These are phyloP conservation scores for Albophoma yamanashiensis DNA, from an alignment of 2,329 filamentous ascomycete species.

Conservation along the genomic window DNA sequence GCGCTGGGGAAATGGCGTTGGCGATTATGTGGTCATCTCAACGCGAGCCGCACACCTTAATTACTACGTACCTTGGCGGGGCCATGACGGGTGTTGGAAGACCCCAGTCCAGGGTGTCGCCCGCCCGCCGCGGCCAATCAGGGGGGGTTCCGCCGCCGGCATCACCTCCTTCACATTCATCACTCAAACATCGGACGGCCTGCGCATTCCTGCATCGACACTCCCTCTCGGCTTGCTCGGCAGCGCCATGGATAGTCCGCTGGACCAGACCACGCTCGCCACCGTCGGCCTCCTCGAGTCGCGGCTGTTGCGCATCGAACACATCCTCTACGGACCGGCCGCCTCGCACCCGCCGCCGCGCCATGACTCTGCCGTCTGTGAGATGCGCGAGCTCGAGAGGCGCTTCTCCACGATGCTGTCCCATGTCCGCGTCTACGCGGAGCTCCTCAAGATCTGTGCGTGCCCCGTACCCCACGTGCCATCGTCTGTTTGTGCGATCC, in stretches of 20 bases:
- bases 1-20: neutral
- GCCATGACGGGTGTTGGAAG: neutral
- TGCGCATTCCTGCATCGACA: neutral
- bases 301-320: slow-evolving; percentile 49
- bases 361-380: slow-evolving; percentile 28
- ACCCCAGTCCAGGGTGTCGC: no score
- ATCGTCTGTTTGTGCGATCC: neutral
- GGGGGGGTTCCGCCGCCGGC: no score
- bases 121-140: no score
- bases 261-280: slow-evolving; percentile 42
- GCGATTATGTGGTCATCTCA: neutral
- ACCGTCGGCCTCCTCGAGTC: slow-evolving; percentile 47
- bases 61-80: neutral
- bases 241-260: slow-evolving; percentile 19
- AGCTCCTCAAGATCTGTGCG: slow-evolving; percentile 51
- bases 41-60: no score
- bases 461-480: slow-evolving; percentile 1
- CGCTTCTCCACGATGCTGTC: slow-evolving; percentile 40
- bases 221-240: neutral
- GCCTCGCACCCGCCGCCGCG: slow-evolving; percentile 19
- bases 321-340: slow-evolving; percentile 41
- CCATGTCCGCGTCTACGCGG: slow-evolving; percentile 43
- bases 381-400: slow-evolving; percentile 40
- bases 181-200: neutral
- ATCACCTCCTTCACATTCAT: neutral